phyloP scores from a whole-genome alignment of 768 basidiomycete genomes.

The Podaxis sp. region DNA sequence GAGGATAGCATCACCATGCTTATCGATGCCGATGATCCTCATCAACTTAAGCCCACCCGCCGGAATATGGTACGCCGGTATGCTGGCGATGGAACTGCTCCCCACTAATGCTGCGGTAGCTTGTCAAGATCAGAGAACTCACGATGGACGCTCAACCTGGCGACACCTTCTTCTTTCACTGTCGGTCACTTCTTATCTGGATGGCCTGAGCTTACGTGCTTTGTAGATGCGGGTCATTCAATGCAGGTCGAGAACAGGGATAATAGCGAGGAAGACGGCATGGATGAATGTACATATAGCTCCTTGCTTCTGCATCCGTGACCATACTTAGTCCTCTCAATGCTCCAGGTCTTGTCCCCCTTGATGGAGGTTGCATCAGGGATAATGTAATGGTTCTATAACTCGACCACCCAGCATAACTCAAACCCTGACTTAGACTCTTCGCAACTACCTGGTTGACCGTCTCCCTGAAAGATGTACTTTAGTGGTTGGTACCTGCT shows the following conservation, averaged over 20 bases:
- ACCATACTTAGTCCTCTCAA: not conserved
- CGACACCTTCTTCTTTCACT: slow-evolving; percentile 59
- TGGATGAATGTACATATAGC: slow-evolving; percentile 47
- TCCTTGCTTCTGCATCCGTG: not conserved
- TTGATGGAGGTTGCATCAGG: slow-evolving; percentile 36
- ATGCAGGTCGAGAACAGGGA: slow-evolving; percentile 42
- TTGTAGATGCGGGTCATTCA: slow-evolving; percentile 49
- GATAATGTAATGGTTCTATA: slow-evolving; percentile 33
- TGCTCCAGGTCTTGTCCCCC: slow-evolving; percentile 35
- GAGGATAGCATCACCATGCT: slow-evolving; percentile 41
- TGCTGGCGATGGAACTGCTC: not conserved
- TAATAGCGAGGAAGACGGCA: slow-evolving; percentile 47
- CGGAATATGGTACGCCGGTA: slow-evolving; percentile 42
- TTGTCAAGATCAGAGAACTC: slow-evolving; percentile 41
- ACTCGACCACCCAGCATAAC: not conserved
- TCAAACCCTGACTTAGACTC: slow-evolving; percentile 25
- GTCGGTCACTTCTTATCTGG: slow-evolving; percentile 24
- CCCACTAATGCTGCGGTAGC: slow-evolving; percentile 26
- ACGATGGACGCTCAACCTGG: slow-evolving; percentile 43
- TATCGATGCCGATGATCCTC: slow-evolving; percentile 35
- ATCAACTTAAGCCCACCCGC: slow-evolving; percentile 38
- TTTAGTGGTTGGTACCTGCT: slow-evolving; percentile 31
- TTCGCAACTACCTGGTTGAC: slow-evolving; percentile 35
- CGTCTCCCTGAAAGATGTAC: slow-evolving; percentile 35
- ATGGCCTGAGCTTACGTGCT: not conserved